phyloP scores from a whole-genome alignment of 1,139 yeast genomes.

The Sugiyamaella novakii region DNA sequence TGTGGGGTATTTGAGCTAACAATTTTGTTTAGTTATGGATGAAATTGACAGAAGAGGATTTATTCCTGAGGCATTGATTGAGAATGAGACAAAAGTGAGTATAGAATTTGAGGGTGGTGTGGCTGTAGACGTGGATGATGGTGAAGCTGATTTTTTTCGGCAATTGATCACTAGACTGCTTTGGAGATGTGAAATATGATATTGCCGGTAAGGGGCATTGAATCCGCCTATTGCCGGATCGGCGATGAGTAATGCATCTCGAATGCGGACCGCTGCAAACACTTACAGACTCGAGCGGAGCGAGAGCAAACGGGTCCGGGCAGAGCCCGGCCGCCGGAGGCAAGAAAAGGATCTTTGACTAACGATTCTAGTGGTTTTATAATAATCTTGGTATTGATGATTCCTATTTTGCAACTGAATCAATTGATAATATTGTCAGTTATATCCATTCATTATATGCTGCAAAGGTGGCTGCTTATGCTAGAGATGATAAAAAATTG shows the following conservation, averaged over 20 bases:
- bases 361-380: slow-evolving; percentile 67
- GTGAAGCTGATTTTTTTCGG: no score
- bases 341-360: no score
- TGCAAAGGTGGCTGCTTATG: slow-evolving; percentile 87
- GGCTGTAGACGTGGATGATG: no score
- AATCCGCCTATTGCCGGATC: slow-evolving; percentile 19
- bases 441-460: slow-evolving; percentile 86
- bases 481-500: slow-evolving; percentile 56
- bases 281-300: no score
- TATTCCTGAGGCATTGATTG: slow-evolving; percentile 84
- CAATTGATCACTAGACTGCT: no score
- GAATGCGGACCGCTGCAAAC: no score
- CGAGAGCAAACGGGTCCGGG: no score
- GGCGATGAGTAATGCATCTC: slow-evolving; percentile 5
- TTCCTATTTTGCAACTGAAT: slow-evolving; percentile 84
- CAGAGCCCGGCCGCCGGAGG: no score
- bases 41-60: slow-evolving; percentile 80
- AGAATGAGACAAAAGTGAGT: slow-evolving; percentile 65
- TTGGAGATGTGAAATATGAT: no score
- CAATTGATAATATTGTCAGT: slow-evolving; percentile 76
- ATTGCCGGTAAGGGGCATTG: no score
- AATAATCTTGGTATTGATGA: slow-evolving; percentile 84
- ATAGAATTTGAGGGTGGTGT: not conserved
- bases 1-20: slow-evolving; percentile 7
- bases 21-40: slow-evolving; percentile 60